Percentiles rank a stretch among this genome's conserved stretches.
Evolutionary conservation across 23 red algal species (phyloP).

Genomic region (Agarophyton chilense): DNA sequence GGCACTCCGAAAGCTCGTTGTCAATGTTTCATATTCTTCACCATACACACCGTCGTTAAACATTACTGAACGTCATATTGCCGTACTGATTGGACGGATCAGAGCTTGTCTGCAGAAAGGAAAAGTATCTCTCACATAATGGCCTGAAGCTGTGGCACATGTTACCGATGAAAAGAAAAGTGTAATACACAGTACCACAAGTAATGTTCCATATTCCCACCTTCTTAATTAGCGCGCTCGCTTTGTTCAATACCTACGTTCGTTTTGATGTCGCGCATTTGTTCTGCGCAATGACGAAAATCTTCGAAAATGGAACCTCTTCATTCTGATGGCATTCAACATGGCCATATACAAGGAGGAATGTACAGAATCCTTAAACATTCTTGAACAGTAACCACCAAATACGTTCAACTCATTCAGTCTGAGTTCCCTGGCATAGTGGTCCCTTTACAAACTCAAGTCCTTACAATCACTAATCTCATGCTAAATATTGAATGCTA

Average conservation of each 20-base stretch:
- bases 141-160: slow-evolving; percentile 32
- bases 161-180: background rate
- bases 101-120: slow-evolving; percentile 9
- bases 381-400: background rate
- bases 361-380: slow-evolving; percentile 32
- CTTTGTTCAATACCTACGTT: slow-evolving; percentile 3
- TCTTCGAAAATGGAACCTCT: background rate
- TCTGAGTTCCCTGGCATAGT: slow-evolving; percentile 23
- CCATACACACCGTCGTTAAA: slow-evolving; percentile 40
- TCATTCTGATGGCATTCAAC: slow-evolving; percentile 3
- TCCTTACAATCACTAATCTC: background rate
- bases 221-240: background rate
- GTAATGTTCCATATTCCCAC: background rate
- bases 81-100: background rate
- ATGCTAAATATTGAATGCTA: background rate
- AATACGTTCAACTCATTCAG: slow-evolving; percentile 33
- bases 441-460: background rate
- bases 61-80: slow-evolving; percentile 23
- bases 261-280: slow-evolving; percentile 26
- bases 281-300: background rate
- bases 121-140: background rate
- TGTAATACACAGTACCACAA: background rate
- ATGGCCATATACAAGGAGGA: slow-evolving; percentile 23
- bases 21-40: background rate
- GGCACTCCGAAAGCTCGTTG: slow-evolving; percentile 6